Conservation (phyloP, 108 stramenopile genomes). For the Bacterosira constricta region DNA sequence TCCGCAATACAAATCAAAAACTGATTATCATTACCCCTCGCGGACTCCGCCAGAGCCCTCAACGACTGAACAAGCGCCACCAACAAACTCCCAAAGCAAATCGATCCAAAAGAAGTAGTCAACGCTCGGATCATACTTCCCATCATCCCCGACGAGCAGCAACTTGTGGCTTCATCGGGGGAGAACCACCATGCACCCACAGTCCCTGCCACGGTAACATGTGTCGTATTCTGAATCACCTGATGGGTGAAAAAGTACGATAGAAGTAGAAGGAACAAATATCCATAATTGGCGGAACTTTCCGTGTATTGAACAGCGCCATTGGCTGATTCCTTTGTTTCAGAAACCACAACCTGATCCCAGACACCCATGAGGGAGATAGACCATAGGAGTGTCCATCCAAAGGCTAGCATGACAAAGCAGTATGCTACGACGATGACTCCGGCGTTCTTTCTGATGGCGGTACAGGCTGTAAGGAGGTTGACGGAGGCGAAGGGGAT, state of each 20-base stretch:
- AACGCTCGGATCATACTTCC: constrained; percentile 57
- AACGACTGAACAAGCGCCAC: constrained; percentile 83
- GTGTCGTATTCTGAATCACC: constrained; percentile 84
- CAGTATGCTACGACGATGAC: constrained; percentile 65
- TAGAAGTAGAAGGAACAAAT: constrained; percentile 73
- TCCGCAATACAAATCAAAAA: constrained; percentile 66
- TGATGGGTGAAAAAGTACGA: constrained; percentile 85
- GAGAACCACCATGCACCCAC: constrained; percentile 93
- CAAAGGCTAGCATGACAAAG: constrained; percentile 65
- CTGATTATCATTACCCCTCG: constrained; percentile 53
- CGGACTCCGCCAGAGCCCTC: constrained; percentile 57
- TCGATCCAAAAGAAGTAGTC: constrained; percentile 82
- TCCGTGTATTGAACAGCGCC: not conserved
- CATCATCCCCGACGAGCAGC: constrained; percentile 65
- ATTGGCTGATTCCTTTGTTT: not conserved
- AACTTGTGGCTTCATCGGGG: constrained; percentile 59
- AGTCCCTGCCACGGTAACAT: constrained; percentile 80
- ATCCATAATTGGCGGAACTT: constrained; percentile 58
- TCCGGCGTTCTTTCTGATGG: constrained; percentile 74
- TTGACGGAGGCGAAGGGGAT: constrained; percentile 89
- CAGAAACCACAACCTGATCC: constrained; percentile 47
- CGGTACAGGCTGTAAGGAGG: constrained; percentile 74
- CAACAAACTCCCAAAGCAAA: constrained; percentile 67
- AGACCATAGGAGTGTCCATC: constrained; percentile 72
- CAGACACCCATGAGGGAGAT: constrained; percentile 57